Conservation (phyloP, 164 flowering plant species). For the Magnolia changhungtana region DNA sequence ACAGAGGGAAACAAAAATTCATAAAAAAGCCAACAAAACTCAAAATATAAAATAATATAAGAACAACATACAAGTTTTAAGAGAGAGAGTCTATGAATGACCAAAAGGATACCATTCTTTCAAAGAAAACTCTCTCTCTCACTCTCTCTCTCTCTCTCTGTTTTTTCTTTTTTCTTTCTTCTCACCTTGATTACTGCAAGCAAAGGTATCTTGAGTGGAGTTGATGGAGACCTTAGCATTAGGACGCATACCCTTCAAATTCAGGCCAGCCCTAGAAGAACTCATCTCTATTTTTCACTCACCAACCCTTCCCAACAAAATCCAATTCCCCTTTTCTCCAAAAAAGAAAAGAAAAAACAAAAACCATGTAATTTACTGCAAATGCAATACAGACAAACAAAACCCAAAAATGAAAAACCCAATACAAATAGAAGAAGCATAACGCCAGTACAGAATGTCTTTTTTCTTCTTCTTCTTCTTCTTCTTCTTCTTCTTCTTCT, state of each 20-base stretch:
- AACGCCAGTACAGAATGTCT: too few species aligned
- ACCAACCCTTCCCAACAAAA: not conserved
- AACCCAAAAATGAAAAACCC: not conserved
- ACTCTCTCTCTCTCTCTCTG: too few species aligned
- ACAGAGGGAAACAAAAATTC: not conserved
- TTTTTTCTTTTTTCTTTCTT: not conserved
- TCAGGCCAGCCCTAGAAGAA: conserved; percentile 13
- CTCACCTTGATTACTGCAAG: conserved; percentile 12
- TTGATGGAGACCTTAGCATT: conserved; percentile 2
- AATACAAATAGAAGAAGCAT: not conserved
- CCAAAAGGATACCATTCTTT: not conserved
- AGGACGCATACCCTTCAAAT: conserved; percentile 14
- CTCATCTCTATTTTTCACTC: conserved; percentile 17
- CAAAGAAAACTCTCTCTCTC: too few species aligned
- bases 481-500: too few species aligned
- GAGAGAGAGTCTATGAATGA: not conserved
- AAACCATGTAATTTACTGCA: not conserved
- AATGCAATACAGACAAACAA: not conserved
- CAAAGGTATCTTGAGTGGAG: conserved; percentile 2
- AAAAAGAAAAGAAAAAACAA: not conserved
- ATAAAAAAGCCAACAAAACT: not conserved
- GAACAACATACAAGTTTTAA: not conserved
- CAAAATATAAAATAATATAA: not conserved
- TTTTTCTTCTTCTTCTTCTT: too few species aligned
- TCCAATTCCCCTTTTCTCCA: too few species aligned